Evolutionary conservation across 345 rosid genomes (phyloP).

Genomic region (Excoecaria agallocha): DNA sequence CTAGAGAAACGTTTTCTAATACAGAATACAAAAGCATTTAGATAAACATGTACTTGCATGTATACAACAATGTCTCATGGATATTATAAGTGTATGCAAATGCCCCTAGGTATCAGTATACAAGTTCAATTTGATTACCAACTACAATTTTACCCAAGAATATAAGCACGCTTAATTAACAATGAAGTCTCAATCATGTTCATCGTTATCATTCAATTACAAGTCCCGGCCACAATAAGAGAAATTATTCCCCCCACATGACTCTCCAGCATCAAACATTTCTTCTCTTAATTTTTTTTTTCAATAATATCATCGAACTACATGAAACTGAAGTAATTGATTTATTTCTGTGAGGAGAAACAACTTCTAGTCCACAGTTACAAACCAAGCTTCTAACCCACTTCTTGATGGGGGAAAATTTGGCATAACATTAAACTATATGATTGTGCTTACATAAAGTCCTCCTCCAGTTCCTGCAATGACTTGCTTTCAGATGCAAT

Average conservation of each 20-base stretch:
- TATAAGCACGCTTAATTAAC: no score
- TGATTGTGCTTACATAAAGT: constrained; percentile 64
- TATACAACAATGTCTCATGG: no score
- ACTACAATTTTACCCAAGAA: no score
- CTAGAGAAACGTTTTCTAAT: no score
- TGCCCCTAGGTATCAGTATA: no score
- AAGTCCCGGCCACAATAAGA: constrained; percentile 9
- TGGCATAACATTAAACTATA: neutral
- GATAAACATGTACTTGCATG: no score
- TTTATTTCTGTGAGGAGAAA: neutral
- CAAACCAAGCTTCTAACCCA: neutral
- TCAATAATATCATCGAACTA: no score
- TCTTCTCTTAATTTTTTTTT: neutral
- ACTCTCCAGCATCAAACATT: neutral
- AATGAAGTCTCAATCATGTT: constrained; percentile 11
- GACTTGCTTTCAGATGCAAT: constrained; percentile 79
- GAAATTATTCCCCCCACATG: constrained; percentile 18
- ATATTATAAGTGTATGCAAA: no score
- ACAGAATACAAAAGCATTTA: no score
- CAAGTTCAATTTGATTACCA: no score
- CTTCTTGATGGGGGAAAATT: no score
- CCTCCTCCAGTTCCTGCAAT: constrained; percentile 93
- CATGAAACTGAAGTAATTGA: neutral
- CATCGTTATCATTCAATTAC: constrained; percentile 18
- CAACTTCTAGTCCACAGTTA: neutral